A percentile compares a stretch with the other conserved stretches of the same genome.
phyloP scores from a whole-genome alignment of 2,329 filamentous ascomycete genomes.

The Claviceps capensis region DNA sequence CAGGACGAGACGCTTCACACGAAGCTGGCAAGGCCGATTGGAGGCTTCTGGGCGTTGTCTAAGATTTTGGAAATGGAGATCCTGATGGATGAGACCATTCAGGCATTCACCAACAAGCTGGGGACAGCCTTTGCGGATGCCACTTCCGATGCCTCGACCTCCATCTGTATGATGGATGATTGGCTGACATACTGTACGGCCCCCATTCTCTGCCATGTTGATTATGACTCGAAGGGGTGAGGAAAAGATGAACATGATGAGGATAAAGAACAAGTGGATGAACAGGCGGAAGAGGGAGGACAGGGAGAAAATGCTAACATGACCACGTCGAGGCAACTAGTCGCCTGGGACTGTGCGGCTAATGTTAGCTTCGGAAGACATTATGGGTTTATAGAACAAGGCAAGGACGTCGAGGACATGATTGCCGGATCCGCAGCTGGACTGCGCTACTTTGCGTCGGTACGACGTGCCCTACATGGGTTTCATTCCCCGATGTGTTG shows the following conservation, averaged over 20 bases:
- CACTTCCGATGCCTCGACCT: neutral
- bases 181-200: conserved; percentile 9
- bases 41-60: conserved; percentile 7
- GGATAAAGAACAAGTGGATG: neutral
- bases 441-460: conserved; percentile 19
- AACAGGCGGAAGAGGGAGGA: neutral
- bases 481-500: neutral
- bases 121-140: conserved; percentile 6
- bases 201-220: neutral
- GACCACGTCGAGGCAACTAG: conserved; percentile 4
- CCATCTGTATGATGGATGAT: conserved; percentile 9
- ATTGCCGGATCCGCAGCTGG: conserved; percentile 16
- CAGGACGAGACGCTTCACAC: conserved; percentile 8
- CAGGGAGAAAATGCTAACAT: neutral
- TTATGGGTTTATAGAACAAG: conserved; percentile 27
- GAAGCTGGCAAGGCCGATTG: conserved; percentile 8
- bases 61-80: conserved; percentile 10
- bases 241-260: neutral
- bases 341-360: conserved; percentile 28
- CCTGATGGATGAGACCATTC: conserved; percentile 9
- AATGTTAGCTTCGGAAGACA: conserved; percentile 24
- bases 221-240: neutral
- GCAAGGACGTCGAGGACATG: conserved; percentile 23
- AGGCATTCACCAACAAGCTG: conserved; percentile 4
- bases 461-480: neutral